These are phyloP conservation scores for Pseudoscleropodium purum DNA, from an alignment of 225 moss, liverwort and hornwort species.

Conservation along the genomic window DNA sequence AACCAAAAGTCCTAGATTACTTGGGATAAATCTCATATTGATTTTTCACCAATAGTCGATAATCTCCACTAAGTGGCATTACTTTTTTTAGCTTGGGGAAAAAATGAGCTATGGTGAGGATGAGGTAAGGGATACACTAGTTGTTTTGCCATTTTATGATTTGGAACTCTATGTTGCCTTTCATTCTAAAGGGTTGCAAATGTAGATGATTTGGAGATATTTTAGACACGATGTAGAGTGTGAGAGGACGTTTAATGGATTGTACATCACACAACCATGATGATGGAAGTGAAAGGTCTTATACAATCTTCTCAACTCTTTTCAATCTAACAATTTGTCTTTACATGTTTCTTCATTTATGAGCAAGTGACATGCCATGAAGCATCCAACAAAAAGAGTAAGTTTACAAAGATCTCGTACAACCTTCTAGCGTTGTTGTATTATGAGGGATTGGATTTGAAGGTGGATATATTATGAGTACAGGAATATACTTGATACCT, in stretches of 20 bases:
- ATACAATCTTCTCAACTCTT: no score
- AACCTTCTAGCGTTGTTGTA: no score
- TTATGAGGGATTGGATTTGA: not conserved
- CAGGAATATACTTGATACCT: accelerated
- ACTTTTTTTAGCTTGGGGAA: no score
- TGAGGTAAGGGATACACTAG: no score
- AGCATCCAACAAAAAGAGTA: accelerated
- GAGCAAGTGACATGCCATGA: not conserved
- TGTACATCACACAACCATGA: accelerated
- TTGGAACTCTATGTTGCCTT: accelerated
- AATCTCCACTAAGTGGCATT: not conserved
- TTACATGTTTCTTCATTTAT: not conserved
- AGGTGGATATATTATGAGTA: not conserved
- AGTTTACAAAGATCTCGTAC: accelerated
- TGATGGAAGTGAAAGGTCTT: not conserved
- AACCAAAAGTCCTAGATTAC: no score
- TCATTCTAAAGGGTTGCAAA: accelerated
- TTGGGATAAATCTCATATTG: accelerated
- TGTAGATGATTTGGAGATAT: not conserved
- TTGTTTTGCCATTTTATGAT: not conserved
- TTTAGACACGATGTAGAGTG: not conserved
- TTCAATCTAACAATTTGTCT: accelerated
- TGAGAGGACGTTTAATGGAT: no score
- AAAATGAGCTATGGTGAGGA: accelerated
- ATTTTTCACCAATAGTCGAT: not conserved